Percentiles rank a stretch among this genome's conserved stretches.
Evolutionary conservation across 2,329 filamentous ascomycete genomes (phyloP).

Genomic region (Fusarium phyllophilum): DNA sequence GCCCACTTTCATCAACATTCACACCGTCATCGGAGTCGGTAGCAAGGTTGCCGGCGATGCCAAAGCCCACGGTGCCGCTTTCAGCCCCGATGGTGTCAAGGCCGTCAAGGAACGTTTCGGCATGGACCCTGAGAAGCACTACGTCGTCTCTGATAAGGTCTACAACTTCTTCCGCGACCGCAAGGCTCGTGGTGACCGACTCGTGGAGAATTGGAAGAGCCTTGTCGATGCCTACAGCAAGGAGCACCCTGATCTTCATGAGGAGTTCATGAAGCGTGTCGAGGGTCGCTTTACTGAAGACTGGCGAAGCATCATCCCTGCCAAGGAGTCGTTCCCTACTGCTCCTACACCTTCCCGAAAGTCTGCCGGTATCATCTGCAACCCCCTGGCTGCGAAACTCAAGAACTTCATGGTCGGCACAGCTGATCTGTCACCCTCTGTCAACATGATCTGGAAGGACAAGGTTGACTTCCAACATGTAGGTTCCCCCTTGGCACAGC

Average conservation of each 20-base stretch:
- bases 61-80: constrained; percentile 67
- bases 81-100: constrained; percentile 63
- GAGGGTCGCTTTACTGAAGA: constrained; percentile 58
- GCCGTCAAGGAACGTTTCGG: constrained; percentile 48
- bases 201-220: constrained; percentile 59
- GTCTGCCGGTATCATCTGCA: constrained; percentile 59
- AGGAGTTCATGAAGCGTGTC: constrained; percentile 59
- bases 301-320: constrained; percentile 61
- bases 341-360: constrained; percentile 61
- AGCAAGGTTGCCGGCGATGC: constrained; percentile 61
- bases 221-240: constrained; percentile 55
- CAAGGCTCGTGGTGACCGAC: constrained; percentile 54
- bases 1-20: constrained; percentile 68
- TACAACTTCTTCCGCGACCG: constrained; percentile 61
- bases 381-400: constrained; percentile 60
- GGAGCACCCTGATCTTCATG: constrained; percentile 60
- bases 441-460: constrained; percentile 65
- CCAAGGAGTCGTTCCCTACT: constrained; percentile 55
- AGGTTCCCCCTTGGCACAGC: constrained; percentile 21
- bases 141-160: constrained; percentile 56
- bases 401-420: constrained; percentile 64
- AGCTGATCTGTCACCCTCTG: constrained; percentile 62
- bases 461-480: constrained; percentile 61
- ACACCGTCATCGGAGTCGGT: constrained; percentile 65
- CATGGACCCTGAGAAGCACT: constrained; percentile 51